A percentile compares a stretch with the other conserved stretches of the same genome.
phyloP scores from a whole-genome alignment of 2,329 filamentous ascomycete genomes.

The Xylaria sp. region DNA sequence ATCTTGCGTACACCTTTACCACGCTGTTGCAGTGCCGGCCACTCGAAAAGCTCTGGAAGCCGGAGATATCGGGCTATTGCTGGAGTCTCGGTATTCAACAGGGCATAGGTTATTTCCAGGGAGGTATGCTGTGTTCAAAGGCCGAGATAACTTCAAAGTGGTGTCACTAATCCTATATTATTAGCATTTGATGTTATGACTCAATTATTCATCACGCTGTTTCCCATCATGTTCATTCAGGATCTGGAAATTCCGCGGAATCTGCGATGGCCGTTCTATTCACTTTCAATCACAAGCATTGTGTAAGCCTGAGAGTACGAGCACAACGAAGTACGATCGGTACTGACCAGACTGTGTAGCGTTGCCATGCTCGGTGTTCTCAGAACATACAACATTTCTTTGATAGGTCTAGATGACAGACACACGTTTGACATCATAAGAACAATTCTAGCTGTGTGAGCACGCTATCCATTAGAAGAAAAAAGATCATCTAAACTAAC shows the following conservation, averaged over 20 bases:
- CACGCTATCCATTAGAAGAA: not conserved
- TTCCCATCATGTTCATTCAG: conserved; percentile 50
- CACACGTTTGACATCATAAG: conserved; percentile 50
- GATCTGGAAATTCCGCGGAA: conserved; percentile 46
- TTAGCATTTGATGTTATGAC: conserved; percentile 53
- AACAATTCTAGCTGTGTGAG: conserved; percentile 51
- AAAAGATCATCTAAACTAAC: not conserved
- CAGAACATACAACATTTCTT: conserved; percentile 52
- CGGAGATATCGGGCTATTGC: conserved; percentile 48
- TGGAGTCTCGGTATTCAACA: conserved; percentile 50
- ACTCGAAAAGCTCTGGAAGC: conserved; percentile 53
- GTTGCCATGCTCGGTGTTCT: conserved; percentile 50
- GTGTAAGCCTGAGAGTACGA: conserved; percentile 41
- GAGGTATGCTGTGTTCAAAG: conserved; percentile 39
- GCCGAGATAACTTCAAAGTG: not conserved
- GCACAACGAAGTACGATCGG: not conserved
- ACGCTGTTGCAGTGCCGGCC: conserved; percentile 54
- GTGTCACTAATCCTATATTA: not conserved
- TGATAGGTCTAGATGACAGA: conserved; percentile 44
- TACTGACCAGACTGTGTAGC: conserved; percentile 38
- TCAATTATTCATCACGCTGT: conserved; percentile 53
- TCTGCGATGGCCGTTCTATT: conserved; percentile 52
- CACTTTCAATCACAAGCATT: conserved; percentile 48
- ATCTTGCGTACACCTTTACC: conserved; percentile 50
- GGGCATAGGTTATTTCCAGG: conserved; percentile 53